Evolutionary conservation across 257 asterid genomes (phyloP).

Genomic region (Thymus mandschuricus): DNA sequence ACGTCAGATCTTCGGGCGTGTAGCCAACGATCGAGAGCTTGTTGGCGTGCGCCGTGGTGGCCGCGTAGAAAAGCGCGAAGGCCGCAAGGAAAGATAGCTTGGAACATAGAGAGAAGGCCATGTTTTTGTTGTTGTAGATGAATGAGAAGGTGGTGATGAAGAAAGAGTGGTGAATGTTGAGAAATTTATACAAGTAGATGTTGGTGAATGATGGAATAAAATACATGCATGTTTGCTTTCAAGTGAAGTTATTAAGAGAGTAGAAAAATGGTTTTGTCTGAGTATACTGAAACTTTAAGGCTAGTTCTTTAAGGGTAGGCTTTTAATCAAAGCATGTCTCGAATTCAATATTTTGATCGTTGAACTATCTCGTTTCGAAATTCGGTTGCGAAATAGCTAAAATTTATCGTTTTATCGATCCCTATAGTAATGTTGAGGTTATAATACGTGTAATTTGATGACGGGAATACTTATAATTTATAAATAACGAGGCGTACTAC

Average conservation of each 20-base stretch:
- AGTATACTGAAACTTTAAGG: conserved; percentile 60
- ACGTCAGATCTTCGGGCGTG: conserved; percentile 52
- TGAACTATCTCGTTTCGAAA: not conserved
- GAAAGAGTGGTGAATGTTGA: conserved; percentile 13
- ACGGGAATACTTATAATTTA: too few species aligned
- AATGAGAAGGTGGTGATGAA: conserved; percentile 30
- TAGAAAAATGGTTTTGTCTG: conserved; percentile 13
- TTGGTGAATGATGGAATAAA: not conserved
- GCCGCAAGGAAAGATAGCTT: conserved; percentile 45
- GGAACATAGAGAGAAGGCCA: conserved; percentile 45
- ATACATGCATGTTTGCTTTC: conserved; percentile 36
- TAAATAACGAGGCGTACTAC: too few species aligned
- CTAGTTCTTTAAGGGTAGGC: conserved; percentile 40
- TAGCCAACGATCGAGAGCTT: conserved; percentile 68
- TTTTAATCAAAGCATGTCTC: conserved; percentile 51
- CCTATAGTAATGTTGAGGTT: too few species aligned
- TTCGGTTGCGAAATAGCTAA: too few species aligned
- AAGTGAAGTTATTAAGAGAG: conserved; percentile 31
- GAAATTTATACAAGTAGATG: conserved; percentile 41
- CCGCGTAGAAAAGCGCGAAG: conserved; percentile 29
- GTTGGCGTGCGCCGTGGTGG: conserved; percentile 34
- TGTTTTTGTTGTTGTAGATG: not conserved
- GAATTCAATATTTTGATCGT: conserved; percentile 7
- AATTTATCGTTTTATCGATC: too few species aligned
- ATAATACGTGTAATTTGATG: too few species aligned